phyloP scores from a whole-genome alignment of 306 rosid genomes.

The Casuarina cunninghamiana region DNA sequence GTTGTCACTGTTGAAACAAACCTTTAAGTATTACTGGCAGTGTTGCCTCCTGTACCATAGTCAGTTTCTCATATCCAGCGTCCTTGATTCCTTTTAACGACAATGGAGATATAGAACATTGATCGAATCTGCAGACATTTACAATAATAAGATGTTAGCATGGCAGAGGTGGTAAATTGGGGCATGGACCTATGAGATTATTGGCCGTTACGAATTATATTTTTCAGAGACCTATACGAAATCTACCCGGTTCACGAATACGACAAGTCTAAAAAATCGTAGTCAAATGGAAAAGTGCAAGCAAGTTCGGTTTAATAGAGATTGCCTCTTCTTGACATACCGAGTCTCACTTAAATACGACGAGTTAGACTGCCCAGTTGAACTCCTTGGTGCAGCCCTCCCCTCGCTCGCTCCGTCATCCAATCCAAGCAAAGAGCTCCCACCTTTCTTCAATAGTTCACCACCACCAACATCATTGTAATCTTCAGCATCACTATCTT shows the following conservation, averaged over 20 bases:
- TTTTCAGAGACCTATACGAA: background rate
- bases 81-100: slow-evolving; percentile 89
- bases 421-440: slow-evolving; percentile 44
- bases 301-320: slow-evolving; percentile 1
- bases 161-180: slow-evolving; percentile 10
- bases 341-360: slow-evolving; percentile 80
- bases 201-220: background rate
- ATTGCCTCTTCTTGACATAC: slow-evolving; percentile 32
- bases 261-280: background rate
- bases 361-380: slow-evolving; percentile 52
- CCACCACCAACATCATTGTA: slow-evolving; percentile 29
- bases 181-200: slow-evolving; percentile 4
- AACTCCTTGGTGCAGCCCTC: slow-evolving; percentile 31
- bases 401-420: slow-evolving; percentile 26
- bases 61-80: slow-evolving; percentile 94
- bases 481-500: slow-evolving; percentile 45
- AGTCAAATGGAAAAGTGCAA: background rate
- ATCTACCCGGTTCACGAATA: background rate
- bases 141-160: slow-evolving; percentile 3
- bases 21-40: slow-evolving; percentile 90
- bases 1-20: slow-evolving; percentile 32
- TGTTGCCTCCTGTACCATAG: slow-evolving; percentile 93
- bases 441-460: slow-evolving; percentile 38
- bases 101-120: slow-evolving; percentile 66
- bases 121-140: slow-evolving; percentile 66